Evolutionary conservation across 495 filamentous ascomycete species (phyloP).

Genomic region (Podospora pseudocomata): DNA sequence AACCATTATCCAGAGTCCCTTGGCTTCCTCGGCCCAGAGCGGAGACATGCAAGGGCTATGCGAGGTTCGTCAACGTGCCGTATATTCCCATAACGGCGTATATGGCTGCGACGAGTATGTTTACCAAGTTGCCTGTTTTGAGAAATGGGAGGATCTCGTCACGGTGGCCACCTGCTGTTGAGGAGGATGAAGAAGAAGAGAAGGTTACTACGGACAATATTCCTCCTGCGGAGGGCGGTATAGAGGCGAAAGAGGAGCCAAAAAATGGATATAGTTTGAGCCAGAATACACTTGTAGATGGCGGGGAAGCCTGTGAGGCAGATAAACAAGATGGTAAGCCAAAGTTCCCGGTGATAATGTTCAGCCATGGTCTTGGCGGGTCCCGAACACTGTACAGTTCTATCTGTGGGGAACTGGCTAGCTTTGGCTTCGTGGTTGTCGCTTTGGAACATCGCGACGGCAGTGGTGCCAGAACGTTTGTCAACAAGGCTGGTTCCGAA

Average conservation of each 20-base stretch:
- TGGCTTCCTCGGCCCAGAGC: constrained; percentile 52
- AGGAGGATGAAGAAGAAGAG: constrained; percentile 21
- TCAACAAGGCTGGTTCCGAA: constrained; percentile 36
- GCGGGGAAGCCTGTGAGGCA: not conserved
- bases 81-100: constrained; percentile 40
- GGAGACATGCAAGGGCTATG: constrained; percentile 51
- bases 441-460: constrained; percentile 67
- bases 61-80: constrained; percentile 48
- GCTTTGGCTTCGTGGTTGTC: constrained; percentile 64
- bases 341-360: constrained; percentile 62
- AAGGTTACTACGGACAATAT: constrained; percentile 26
- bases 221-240: too few species aligned
- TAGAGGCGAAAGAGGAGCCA: not conserved
- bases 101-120: constrained; percentile 50
- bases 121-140: constrained; percentile 56
- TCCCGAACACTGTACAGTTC: constrained; percentile 60
- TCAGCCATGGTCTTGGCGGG: constrained; percentile 67
- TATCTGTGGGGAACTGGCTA: constrained; percentile 59
- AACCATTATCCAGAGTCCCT: constrained; percentile 42
- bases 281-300: constrained; percentile 7
- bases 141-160: constrained; percentile 46
- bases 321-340: constrained; percentile 18
- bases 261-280: not conserved
- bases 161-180: constrained; percentile 18
- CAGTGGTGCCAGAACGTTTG: constrained; percentile 57